Evolutionary conservation across 768 basidiomycete genomes (phyloP), one percentile per base, ranked within the genome.

Genomic region (Tulasnella sp.): DNA sequence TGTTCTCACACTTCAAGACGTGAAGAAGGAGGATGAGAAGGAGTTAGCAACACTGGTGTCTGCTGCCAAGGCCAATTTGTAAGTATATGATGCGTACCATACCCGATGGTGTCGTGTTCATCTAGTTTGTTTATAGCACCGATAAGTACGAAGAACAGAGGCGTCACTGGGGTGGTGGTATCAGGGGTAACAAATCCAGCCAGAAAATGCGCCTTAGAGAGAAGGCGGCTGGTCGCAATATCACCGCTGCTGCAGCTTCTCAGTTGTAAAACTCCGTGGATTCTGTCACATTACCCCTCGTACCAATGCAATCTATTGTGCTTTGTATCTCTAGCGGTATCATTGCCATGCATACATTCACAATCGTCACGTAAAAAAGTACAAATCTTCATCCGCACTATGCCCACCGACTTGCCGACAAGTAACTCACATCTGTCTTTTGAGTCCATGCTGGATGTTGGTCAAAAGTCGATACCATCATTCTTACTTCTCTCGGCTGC

Each of bases 61-160:
- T 60, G 91, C 93, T 55, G 79, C 89, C 59, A 96, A 96, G 75
- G 87, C 89, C 56, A 99, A 96, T 76, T 98, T 92, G 90, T 86
- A 67, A 54, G 90, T 77, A 50, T 31, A 57, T n/a, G n/a, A n/a
- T n/a, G n/a, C 56, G 19, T 16, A 12, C n/a, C 37, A 19, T 47
- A 29, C 22, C 1, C 31, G 12, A 29, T 6, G 29, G n/a, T 47
- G 12, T 10, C n/a, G 15, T 1, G 4, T 32, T 32, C 34, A 33
- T 29, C 1, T 24, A 20, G 47, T 9, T 28, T 46, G 24, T 45
- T 27, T 46, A 0, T 56, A 87, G 84, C 76, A 71, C 82, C 50
- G 86, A 88, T 69, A 96, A 93, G 71, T 87, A 87, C 69, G 92
- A 93, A 59, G 90, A 92, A 60, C 75, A 82, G 48, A 81, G 88